Conservation (phyloP, 805 yeast species). For the Myxozyma kluyveri region DNA sequence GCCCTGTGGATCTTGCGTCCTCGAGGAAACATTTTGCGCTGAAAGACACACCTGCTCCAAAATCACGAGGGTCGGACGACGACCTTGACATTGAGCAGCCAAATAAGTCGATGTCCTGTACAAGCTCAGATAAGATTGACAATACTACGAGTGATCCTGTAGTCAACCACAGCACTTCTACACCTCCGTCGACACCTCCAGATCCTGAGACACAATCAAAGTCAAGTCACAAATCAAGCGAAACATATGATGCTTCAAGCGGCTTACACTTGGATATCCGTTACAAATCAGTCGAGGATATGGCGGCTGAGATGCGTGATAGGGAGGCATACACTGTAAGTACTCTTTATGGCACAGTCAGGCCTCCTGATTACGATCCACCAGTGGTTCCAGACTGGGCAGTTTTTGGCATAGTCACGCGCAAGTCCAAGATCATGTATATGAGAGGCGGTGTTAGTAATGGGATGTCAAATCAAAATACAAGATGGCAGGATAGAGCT, state of each 20-base stretch:
- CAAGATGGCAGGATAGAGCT: not conserved
- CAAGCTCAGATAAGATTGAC: not conserved
- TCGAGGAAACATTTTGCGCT: no score
- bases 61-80: constrained; percentile 2
- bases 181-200: constrained; percentile 1
- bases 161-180: not conserved
- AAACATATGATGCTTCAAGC: constrained; percentile 12
- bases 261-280: constrained; percentile 33
- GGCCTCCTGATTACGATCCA: constrained; percentile 64
- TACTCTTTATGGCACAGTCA: constrained; percentile 60
- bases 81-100: constrained; percentile 15
- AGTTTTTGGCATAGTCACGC: constrained; percentile 65
- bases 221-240: not conserved
- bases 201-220: not conserved
- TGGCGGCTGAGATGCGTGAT: constrained; percentile 46
- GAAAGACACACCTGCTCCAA: not conserved
- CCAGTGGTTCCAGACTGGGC: constrained; percentile 77
- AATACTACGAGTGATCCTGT: not conserved
- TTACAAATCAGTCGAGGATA: constrained; percentile 43
- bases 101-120: not conserved
- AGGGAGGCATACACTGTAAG: constrained; percentile 57
- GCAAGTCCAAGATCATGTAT: constrained; percentile 53
- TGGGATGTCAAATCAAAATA: not conserved
- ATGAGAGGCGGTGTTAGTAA: constrained; percentile 12
- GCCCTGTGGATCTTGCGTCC: no score